A percentile compares a stretch with the other conserved stretches of the same genome.
Conservation (phyloP, 805 yeast genomes). For the Nakazawaea wyomingensis region DNA sequence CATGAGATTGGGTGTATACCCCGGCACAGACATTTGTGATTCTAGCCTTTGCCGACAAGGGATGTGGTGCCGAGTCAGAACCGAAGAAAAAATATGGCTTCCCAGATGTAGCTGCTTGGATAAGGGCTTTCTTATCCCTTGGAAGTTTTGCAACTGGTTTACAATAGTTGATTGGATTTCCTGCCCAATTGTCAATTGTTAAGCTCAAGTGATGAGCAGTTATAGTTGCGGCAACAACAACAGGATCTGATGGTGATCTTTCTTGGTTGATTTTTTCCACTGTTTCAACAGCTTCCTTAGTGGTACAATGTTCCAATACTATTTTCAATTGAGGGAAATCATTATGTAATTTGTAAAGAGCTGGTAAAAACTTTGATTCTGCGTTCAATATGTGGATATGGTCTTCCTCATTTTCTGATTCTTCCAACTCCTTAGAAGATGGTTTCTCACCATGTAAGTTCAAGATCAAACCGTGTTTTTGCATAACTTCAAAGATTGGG, state of each 20-base stretch:
- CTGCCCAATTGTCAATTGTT: constrained; percentile 95
- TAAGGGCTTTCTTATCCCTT: constrained; percentile 70
- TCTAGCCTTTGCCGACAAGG: constrained; percentile 68
- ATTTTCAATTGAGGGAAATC: constrained; percentile 87
- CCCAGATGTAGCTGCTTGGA: constrained; percentile 88
- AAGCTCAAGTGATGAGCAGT: constrained; percentile 92
- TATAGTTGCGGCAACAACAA: constrained; percentile 82
- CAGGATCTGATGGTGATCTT: constrained; percentile 23
- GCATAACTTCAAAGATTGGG: constrained; percentile 87
- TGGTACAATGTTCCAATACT: constrained; percentile 91
- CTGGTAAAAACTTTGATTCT: constrained; percentile 89
- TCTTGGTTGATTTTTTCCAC: constrained; percentile 61
- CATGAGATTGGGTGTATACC: constrained; percentile 85
- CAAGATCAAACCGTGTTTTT: constrained; percentile 67
- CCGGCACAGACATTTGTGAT: constrained; percentile 95
- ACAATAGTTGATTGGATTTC: constrained; percentile 90
- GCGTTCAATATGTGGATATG: constrained; percentile 92
- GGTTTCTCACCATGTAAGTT: constrained; percentile 97
- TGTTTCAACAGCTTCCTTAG: constrained; percentile 79
- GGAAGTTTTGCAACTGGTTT: constrained; percentile 97
- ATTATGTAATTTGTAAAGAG: constrained; percentile 65
- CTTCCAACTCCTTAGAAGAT: constrained; percentile 25
- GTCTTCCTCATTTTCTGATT: constrained; percentile 35
- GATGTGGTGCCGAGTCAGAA: constrained; percentile 98
- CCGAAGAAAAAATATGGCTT: constrained; percentile 93